phyloP scores from a whole-genome alignment of 345 rosid species.

The Conringia planisiliqua region DNA sequence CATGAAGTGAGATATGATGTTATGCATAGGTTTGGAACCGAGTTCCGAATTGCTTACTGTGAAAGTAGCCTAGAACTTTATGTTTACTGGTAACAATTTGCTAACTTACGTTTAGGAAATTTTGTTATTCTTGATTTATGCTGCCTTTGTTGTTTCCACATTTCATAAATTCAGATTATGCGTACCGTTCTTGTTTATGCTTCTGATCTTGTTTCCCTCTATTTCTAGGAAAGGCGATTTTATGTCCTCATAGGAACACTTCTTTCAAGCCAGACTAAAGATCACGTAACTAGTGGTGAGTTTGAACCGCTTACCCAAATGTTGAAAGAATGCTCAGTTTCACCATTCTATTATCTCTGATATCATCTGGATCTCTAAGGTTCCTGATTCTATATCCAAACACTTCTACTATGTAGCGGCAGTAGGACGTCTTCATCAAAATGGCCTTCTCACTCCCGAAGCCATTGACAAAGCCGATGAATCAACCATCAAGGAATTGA shows the following conservation, averaged over 20 bases:
- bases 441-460: constrained; percentile 70
- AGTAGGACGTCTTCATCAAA: constrained; percentile 67
- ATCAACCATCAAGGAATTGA: constrained; percentile 64
- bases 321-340: background rate
- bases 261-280: constrained; percentile 77
- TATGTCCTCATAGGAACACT: constrained; percentile 69
- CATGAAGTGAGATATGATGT: background rate
- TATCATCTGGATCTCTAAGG: background rate
- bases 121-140: background rate
- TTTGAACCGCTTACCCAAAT: background rate
- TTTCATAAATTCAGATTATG: background rate
- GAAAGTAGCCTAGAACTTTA: too few relatives aligned
- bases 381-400: background rate
- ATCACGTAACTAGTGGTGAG: constrained; percentile 58
- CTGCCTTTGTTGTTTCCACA: background rate
- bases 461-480: constrained; percentile 84
- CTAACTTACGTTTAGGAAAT: background rate
- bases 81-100: background rate
- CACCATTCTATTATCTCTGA: background rate
- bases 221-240: constrained; percentile 59
- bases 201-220: constrained; percentile 1
- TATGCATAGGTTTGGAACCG: too few relatives aligned
- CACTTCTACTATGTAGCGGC: constrained; percentile 58
- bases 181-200: background rate
- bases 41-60: too few relatives aligned